Evolutionary conservation across 257 asterid genomes (phyloP), one percentile per base, ranked within the genome.

Genomic region (Fraxinus americana): DNA sequence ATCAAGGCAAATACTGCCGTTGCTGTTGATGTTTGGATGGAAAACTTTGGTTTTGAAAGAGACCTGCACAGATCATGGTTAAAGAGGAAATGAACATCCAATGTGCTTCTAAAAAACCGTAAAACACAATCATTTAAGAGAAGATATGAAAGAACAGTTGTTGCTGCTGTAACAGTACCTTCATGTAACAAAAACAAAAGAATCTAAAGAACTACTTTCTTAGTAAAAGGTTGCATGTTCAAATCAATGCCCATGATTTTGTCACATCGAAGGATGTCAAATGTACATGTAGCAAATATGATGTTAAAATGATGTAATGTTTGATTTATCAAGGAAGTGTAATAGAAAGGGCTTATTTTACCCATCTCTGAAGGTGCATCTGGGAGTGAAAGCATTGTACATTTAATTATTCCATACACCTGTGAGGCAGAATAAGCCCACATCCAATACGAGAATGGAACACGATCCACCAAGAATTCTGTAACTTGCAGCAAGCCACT

Each of bases 21-120:
- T 87, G 82, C 85, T 85, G 81, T 87, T 87, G 78, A 84, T 84
- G 73, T 87, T 87, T 5, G 88, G 90, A 74, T 87, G 90, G 81
- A 77, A 87, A 61, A 87, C 88, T 80, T 84, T 87, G 2, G 90
- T 87, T 77, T 84, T 82, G 83, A 87, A 87, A 48, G 87, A 78
- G 9, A 87, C 88, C 90, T 87, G 81, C 79, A n/a, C 86, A 67
- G 4, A 19, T 14, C 74, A 70, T 23, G 7, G 27, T 59, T 59
- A 27, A 5, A 25, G 9, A 63, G 7, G 69, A 63, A 63, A 59
- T 59, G n/a, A n/a, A 13, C 65, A n/a, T 54, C 25, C 25, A 17
- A 16, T n/a, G 65, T 54, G 25, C 65, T 59, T 21, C 30, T 59
- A 14, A 14, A 48, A 48, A 14, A 4, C 6, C n/a, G 5, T 45